Evolutionary conservation across 495 filamentous ascomycete species (phyloP), one percentile per base, ranked within the genome.

Genomic region (Podospora didyma): DNA sequence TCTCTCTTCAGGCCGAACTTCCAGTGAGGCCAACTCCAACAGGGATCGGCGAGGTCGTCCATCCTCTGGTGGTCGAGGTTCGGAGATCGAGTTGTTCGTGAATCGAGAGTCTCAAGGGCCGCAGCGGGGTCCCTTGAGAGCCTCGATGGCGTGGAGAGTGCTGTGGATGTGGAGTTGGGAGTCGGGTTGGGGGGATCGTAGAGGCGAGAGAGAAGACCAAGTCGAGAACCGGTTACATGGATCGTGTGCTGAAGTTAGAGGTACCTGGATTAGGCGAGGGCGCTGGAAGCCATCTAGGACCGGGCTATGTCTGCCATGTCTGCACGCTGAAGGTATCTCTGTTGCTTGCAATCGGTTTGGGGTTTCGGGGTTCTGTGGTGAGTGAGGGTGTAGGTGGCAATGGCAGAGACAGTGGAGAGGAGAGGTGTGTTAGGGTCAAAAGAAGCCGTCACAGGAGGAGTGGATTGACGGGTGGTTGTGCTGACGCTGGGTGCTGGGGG

Each of bases 21-120:
- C 77, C 77, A 79, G 46, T 72, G 66, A 21, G 76, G 77, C 77
- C 77, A 79, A 51, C 62, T 70, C 62, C 62, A 73, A 58, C 67
- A 66, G 37, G 54, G 41, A 26, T 64, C 67, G 14, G 23, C 51
- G 14, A 70, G 66, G 51, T 77, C 75, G 60, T 79, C 75, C 77
- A 79, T 79, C 55, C 64, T 74, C 62, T 57, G 60, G 49, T 12
- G 19, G 19, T 31, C 22, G 46, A 20, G 26, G 58, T 49, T n/a
- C 46, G 49, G 24, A 12, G 37, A 22, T 3, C 3, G 26, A 31
- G 26, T 31, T 3, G 9, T 31, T 31, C 9, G 26, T 31, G 26
- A 9, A 45, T 50, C 14, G 12, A 41, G 49, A 56, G 37, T 53
- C 50, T 47, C 7, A n/a, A 34, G 53, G 51, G 14, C 22, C 3